Percentiles rank a stretch among this genome's conserved stretches.
Evolutionary conservation across 805 yeast genomes (phyloP).

Genomic region (Spathaspora sp.): DNA sequence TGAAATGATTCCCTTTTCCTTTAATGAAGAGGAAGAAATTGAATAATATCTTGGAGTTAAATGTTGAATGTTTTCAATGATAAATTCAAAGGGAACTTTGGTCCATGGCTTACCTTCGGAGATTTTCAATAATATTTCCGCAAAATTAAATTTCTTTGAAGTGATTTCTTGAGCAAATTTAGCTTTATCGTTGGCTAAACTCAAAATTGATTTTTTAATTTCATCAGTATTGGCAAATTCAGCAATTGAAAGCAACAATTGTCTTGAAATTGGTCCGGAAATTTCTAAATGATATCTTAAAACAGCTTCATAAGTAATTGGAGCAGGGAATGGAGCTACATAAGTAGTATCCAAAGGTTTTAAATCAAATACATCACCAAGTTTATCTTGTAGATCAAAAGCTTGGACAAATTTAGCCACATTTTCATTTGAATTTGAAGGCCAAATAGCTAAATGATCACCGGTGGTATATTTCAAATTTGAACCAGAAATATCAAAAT

Average conservation of each 20-base stretch:
- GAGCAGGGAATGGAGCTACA: slow-evolving; percentile 62
- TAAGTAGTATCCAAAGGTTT: slow-evolving; percentile 69
- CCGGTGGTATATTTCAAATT: slow-evolving; percentile 88
- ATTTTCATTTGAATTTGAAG: slow-evolving; percentile 79
- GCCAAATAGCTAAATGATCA: slow-evolving; percentile 94
- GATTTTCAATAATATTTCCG: slow-evolving; percentile 64
- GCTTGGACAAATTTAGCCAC: slow-evolving; percentile 62
- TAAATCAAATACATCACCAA: slow-evolving; percentile 57
- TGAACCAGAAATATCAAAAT: slow-evolving; percentile 74
- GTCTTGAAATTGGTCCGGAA: slow-evolving; percentile 91
- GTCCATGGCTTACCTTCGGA: slow-evolving; percentile 71
- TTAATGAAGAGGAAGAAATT: slow-evolving; percentile 82
- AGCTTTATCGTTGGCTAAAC: slow-evolving; percentile 65
- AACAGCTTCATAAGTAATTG: slow-evolving; percentile 86
- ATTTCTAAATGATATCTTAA: slow-evolving; percentile 87
- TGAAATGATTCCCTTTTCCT: slow-evolving; percentile 72
- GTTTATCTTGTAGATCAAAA: slow-evolving; percentile 54
- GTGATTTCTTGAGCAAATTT: slow-evolving; percentile 65
- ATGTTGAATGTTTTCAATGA: slow-evolving; percentile 76
- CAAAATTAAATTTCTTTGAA: slow-evolving; percentile 59
- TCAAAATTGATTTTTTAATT: slow-evolving; percentile 44
- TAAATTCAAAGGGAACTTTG: slow-evolving; percentile 75
- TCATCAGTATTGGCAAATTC: slow-evolving; percentile 76
- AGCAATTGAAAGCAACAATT: slow-evolving; percentile 65
- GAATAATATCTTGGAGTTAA: slow-evolving; percentile 95